Conservation (phyloP, 495 filamentous ascomycete species). For the Penicillium alfredii region DNA sequence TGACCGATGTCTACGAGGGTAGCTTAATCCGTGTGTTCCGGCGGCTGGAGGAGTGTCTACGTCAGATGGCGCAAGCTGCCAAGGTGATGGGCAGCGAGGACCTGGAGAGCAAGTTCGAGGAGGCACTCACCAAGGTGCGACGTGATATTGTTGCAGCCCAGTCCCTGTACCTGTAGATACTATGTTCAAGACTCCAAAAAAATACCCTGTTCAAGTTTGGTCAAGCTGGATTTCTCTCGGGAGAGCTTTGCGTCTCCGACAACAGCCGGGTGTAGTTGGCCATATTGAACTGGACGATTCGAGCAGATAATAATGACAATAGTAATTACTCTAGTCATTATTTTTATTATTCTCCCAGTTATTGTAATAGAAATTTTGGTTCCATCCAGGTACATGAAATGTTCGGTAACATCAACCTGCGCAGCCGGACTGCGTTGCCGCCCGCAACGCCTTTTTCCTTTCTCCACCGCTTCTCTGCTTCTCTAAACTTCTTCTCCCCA, state of each 20-base stretch:
- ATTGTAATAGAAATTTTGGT: too few species aligned
- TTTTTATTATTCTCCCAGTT: too few species aligned
- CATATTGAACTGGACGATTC: too few species aligned
- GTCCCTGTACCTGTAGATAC: conserved; percentile 71
- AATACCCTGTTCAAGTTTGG: too few species aligned
- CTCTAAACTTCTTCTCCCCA: conserved; percentile 36
- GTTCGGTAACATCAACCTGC: conserved; percentile 11
- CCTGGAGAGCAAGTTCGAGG: conserved; percentile 81
- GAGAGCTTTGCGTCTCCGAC: too few species aligned
- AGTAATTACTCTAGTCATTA: too few species aligned
- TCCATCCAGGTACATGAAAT: too few species aligned
- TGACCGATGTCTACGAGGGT: conserved; percentile 97
- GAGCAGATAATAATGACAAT: too few species aligned
- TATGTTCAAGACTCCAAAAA: too few species aligned
- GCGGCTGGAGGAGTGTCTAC: conserved; percentile 87
- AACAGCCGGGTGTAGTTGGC: too few species aligned
- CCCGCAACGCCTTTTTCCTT: conserved; percentile 35
- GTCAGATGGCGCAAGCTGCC: conserved; percentile 93
- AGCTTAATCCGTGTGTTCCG: conserved; percentile 94
- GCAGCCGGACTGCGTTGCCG: conserved; percentile 36
- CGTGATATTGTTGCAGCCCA: conserved; percentile 92
- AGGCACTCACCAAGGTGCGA: conserved; percentile 73
- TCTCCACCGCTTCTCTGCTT: conserved; percentile 40
- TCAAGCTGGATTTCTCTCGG: too few species aligned
- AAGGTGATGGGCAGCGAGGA: conserved; percentile 98